Conservation (phyloP, 331 rosid genomes). For the Acacia pycnantha region DNA sequence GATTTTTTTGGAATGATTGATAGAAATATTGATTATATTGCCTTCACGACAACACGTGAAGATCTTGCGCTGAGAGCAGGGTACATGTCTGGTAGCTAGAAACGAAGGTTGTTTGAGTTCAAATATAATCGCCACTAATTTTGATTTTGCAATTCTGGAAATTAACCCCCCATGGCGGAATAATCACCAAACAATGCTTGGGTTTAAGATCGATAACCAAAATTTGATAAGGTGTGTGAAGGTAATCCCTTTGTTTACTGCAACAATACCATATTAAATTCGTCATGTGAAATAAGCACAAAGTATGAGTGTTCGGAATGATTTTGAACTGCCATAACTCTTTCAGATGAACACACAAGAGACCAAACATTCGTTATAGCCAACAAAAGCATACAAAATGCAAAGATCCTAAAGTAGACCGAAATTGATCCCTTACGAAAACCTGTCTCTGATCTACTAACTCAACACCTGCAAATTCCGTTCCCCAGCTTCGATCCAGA, state of each 20-base stretch:
- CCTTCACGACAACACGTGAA: neutral
- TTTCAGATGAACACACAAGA: neutral
- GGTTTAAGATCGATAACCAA: neutral
- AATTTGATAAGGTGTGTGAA: neutral
- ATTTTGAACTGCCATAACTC: neutral
- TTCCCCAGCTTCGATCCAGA: neutral
- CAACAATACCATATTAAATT: neutral
- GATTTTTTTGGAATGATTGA: neutral
- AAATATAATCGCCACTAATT: neutral
- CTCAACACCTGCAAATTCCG: neutral
- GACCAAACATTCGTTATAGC: neutral
- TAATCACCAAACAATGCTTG: neutral
- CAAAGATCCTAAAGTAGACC: neutral
- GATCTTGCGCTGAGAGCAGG: neutral
- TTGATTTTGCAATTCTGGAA: neutral
- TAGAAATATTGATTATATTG: neutral
- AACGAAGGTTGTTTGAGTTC: neutral
- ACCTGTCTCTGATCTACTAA: neutral
- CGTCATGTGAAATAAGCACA: too few species aligned
- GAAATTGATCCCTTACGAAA: constrained; percentile 12
- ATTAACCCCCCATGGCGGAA: neutral
- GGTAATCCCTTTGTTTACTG: neutral
- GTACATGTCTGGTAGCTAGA: neutral
- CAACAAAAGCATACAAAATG: constrained; percentile 10
- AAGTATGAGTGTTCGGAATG: too few species aligned